A percentile compares a stretch with the other conserved stretches of the same genome.
Evolutionary conservation across 768 basidiomycete species (phyloP).

Genomic region (Atractiella rhizophila): DNA sequence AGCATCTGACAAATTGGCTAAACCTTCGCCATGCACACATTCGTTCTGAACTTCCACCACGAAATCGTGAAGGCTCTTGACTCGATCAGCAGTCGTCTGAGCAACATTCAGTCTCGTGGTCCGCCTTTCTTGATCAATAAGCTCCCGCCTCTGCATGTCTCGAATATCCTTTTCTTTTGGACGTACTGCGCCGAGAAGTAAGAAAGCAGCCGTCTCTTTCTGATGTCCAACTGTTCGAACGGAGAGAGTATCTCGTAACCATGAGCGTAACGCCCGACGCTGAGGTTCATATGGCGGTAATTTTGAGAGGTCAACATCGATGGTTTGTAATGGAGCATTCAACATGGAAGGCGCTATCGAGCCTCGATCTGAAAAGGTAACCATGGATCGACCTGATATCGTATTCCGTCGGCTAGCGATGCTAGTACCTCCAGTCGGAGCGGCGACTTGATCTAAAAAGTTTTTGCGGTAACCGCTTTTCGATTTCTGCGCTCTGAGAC

Average conservation of each 20-base stretch:
- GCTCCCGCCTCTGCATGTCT: constrained; percentile 8
- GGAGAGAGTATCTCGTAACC: constrained; percentile 5
- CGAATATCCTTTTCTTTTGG: constrained; percentile 7
- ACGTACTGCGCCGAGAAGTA: constrained; percentile 1
- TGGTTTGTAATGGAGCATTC: no score
- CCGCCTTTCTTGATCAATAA: constrained; percentile 8
- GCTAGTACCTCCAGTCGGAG: constrained; percentile 1
- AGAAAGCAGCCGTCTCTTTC: constrained; percentile 7
- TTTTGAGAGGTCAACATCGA: no score
- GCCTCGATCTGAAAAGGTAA: no score
- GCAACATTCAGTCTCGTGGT: constrained; percentile 2
- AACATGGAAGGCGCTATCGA: no score
- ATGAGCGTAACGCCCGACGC: constrained; percentile 2
- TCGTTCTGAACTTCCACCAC: constrained; percentile 5
- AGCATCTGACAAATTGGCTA: constrained; percentile 6
- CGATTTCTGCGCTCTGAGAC: no score
- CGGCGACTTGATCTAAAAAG: no score
- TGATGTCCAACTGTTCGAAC: constrained; percentile 6
- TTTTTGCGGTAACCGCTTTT: no score
- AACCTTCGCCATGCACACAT: constrained; percentile 7
- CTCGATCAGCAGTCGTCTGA: background rate
- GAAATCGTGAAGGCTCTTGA: background rate
- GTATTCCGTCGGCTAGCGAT: constrained; percentile 1
- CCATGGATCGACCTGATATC: background rate
- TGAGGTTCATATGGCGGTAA: constrained; percentile 7